These are phyloP conservation scores for Pyrenula aspistea DNA, from an alignment of 495 filamentous ascomycete species.

Conservation along the genomic window DNA sequence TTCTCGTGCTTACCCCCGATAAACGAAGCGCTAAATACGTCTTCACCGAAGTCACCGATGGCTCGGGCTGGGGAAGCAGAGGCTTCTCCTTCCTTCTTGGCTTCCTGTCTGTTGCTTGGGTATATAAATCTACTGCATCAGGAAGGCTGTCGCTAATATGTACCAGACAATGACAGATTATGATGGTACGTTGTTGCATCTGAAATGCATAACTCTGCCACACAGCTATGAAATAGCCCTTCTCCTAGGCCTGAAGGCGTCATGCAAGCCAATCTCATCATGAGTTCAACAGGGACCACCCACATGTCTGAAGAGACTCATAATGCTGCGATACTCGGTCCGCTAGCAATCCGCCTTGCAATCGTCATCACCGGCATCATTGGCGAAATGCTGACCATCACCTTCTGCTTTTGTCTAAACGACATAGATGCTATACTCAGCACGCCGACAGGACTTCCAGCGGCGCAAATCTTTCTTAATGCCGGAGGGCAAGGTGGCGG, in stretches of 20 bases:
- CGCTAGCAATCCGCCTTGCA: conserved; percentile 50
- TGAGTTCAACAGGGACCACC: background rate
- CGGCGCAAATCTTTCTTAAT: conserved; percentile 61
- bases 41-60: conserved; percentile 53
- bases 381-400: conserved; percentile 55
- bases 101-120: conserved; percentile 61
- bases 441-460: conserved; percentile 52
- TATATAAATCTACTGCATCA: background rate
- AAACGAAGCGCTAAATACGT: conserved; percentile 54
- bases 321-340: conserved; percentile 54
- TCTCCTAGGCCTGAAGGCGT: background rate
- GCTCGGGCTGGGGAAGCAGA: conserved; percentile 55
- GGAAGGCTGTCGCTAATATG: no score
- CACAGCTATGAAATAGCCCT: no score
- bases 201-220: no score
- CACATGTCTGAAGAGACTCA: conserved; percentile 68
- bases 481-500: conserved; percentile 49
- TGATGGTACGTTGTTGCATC: conserved; percentile 58
- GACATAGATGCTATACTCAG: conserved; percentile 51
- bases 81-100: conserved; percentile 54
- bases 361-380: conserved; percentile 53
- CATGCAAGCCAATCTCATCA: background rate
- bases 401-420: conserved; percentile 56
- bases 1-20: conserved; percentile 50
- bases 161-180: conserved; percentile 74